Evolutionary conservation across 2,329 filamentous ascomycete genomes (phyloP).

Genomic region (Davidsoniella neocaledoniae): DNA sequence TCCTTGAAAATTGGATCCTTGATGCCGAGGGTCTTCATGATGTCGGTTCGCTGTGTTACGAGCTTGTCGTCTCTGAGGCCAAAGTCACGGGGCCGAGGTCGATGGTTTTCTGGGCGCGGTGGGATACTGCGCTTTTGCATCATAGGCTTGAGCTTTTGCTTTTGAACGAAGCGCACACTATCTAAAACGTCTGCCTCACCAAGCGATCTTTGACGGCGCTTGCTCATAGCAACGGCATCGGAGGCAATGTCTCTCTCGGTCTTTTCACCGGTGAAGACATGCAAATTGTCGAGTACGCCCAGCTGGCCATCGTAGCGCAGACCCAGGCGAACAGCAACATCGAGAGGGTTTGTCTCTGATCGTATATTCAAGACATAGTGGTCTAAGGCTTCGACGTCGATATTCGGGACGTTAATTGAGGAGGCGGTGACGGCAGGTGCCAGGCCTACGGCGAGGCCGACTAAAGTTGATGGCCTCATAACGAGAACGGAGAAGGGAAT

Average conservation of each 20-base stretch:
- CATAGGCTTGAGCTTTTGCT: conserved; percentile 37
- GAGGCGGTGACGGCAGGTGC: conserved; percentile 29
- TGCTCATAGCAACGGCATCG: conserved; percentile 15
- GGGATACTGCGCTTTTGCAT: conserved; percentile 36
- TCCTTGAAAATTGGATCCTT: conserved; percentile 78
- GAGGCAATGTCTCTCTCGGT: conserved; percentile 39
- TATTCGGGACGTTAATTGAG: conserved; percentile 25
- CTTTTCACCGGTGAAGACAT: conserved; percentile 66
- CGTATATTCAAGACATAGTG: conserved; percentile 87
- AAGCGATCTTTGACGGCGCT: conserved; percentile 43
- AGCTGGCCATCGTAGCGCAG: conserved; percentile 67
- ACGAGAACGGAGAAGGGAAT: no score
- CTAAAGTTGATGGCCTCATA: conserved; percentile 36
- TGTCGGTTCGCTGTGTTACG: conserved; percentile 37
- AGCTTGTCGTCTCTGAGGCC: conserved; percentile 21
- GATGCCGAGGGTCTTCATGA: conserved; percentile 56
- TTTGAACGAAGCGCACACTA: conserved; percentile 60
- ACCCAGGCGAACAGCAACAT: conserved; percentile 57
- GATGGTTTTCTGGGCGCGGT: conserved; percentile 19
- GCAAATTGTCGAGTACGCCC: conserved; percentile 61
- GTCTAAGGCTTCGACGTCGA: conserved; percentile 62
- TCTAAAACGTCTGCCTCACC: conserved; percentile 46
- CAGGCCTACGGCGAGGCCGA: conserved; percentile 37
- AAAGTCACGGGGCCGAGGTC: conserved; percentile 8
- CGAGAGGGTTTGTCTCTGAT: conserved; percentile 42